phyloP scores from a whole-genome alignment of 495 filamentous ascomycete genomes.

The Aspergillus olivimuriae region DNA sequence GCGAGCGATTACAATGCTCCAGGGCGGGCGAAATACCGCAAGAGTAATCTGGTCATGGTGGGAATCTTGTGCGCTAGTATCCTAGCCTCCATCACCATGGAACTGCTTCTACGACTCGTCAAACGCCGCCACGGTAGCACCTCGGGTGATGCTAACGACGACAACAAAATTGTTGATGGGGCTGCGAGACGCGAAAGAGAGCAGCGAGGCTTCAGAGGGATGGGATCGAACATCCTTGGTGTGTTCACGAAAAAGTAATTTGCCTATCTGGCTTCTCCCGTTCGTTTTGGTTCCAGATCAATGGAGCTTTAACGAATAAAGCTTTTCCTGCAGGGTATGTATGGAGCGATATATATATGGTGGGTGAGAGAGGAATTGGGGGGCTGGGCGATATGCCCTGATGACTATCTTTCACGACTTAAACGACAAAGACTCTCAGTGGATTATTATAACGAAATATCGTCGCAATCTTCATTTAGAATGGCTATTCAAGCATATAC shows the following conservation, averaged over 20 bases:
- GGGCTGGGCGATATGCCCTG: no score
- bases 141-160: conserved; percentile 42
- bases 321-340: no score
- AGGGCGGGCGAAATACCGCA: conserved; percentile 67
- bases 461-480: no score
- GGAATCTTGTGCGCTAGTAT: conserved; percentile 78
- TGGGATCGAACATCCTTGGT: conserved; percentile 29
- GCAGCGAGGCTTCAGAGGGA: conserved; percentile 60
- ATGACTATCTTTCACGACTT: no score
- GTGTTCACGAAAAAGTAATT: conserved; percentile 2
- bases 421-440: no score
- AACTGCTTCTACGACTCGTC: conserved; percentile 54
- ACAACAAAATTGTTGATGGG: conserved; percentile 55
- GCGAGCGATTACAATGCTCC: conserved; percentile 55
- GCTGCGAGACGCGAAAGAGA: conserved; percentile 62
- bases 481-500: no score
- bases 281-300: no score
- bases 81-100: conserved; percentile 59
- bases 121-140: conserved; percentile 40
- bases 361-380: no score
- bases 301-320: no score
- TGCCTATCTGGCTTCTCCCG: no score
- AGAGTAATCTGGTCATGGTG: conserved; percentile 83
- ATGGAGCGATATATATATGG: no score
- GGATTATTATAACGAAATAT: no score